Evolutionary conservation across 495 filamentous ascomycete genomes (phyloP), one percentile per base, ranked within the genome.

Genomic region (Cairneyella variabilis): DNA sequence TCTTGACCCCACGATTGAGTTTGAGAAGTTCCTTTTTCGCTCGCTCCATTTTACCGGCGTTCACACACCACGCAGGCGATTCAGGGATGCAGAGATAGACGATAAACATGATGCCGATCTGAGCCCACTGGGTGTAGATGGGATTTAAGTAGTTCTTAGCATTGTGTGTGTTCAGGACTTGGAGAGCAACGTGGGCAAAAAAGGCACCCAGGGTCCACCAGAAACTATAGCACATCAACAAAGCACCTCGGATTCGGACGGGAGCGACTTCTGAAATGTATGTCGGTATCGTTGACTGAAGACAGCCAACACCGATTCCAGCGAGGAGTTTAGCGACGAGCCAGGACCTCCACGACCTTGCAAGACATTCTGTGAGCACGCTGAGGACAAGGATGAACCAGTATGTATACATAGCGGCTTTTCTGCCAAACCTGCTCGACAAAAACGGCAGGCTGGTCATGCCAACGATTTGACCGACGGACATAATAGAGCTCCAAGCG

Each of bases 281-380:
- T 3, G 28, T 41, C 2, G 49, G 55, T 5, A 53, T 10, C 10
- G 55, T 58, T 3, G 48, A 27, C 34, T 58, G 55, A 16, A 58
- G 28, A 41, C 55, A 44, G 16, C 55, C 55, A 16, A 58, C 50
- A 28, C 55, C 55, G n/a, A 58, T 58, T 3, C 55, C 55, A 46
- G 55, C 55, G 11, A 58, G 28, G 17, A 53, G 26, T 34, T 58
- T 58, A 12, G 38, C 55, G 11, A 38, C 32, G 8, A 46, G 17
- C 55, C 55, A 58, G 40, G 14, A 4, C 23, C 11, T 8, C 55
- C 55, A 58, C 21, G 8, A 5, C 8, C 49, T 30, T 16, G 50
- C 48, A 12, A 38, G 36, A 27, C 17, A 17, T 40, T 58, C 55
- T 6, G 41, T 26, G 16, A 52, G 16, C 10, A 53, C 50, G 23